Conservation (phyloP, 1,139 yeast genomes). For the Saccharomyces uvarum region DNA sequence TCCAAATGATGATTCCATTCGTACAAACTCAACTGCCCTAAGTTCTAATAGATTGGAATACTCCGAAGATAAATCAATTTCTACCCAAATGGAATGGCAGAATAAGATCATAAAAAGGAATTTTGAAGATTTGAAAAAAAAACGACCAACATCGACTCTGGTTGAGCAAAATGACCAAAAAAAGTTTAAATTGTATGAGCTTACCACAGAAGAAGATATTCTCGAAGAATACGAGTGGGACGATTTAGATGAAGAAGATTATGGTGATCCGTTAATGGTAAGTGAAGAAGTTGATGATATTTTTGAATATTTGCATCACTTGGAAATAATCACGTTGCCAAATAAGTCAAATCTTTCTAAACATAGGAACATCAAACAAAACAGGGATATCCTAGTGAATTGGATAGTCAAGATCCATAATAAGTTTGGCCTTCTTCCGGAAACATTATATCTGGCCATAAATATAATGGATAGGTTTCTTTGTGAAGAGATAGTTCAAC, state of each 20-base stretch:
- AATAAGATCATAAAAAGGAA: not conserved
- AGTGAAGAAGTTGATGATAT: conserved; percentile 85
- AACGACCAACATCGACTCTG: conserved; percentile 22
- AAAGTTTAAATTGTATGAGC: conserved; percentile 21
- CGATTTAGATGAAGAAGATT: conserved; percentile 81
- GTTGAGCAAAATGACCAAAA: conserved; percentile 25
- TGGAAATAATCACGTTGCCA: conserved; percentile 70
- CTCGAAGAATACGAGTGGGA: conserved; percentile 54
- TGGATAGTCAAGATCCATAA: conserved; percentile 91
- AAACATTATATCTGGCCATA: conserved; percentile 77
- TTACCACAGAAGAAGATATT: conserved; percentile 13
- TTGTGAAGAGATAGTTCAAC: conserved; percentile 65
- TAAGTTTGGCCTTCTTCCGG: conserved; percentile 77
- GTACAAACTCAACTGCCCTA: not conserved
- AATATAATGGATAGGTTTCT: conserved; percentile 85
- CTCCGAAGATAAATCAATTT: not conserved
- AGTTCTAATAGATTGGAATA: not conserved
- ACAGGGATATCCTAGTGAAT: conserved; percentile 77
- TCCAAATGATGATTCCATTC: not conserved
- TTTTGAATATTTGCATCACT: conserved; percentile 63
- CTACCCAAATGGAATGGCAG: not conserved
- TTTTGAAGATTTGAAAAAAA: conserved; percentile 15
- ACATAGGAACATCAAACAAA: conserved; percentile 68
- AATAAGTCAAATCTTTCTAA: conserved; percentile 59
- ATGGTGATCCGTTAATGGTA: conserved; percentile 86